Conservation (phyloP, 2,329 filamentous ascomycete species). For the Curvularia hawaiiensis region DNA sequence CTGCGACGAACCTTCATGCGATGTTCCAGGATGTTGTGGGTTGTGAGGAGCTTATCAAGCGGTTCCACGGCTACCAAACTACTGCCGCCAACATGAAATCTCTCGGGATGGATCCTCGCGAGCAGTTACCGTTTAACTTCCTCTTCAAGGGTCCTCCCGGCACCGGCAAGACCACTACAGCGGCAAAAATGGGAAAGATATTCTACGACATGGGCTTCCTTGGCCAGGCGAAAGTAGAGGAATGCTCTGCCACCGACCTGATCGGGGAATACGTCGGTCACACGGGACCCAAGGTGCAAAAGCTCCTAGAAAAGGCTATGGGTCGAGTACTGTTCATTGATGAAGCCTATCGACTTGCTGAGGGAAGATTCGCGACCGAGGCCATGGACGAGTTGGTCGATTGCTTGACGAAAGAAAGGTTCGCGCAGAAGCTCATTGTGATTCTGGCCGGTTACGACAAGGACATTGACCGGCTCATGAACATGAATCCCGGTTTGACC, state of each 20-base stretch:
- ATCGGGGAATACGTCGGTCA: slow-evolving; percentile 73
- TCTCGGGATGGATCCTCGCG: slow-evolving; percentile 60
- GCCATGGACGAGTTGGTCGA: slow-evolving; percentile 60
- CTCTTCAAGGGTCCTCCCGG: slow-evolving; percentile 68
- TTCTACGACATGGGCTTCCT: slow-evolving; percentile 78
- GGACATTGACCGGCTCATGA: slow-evolving; percentile 68
- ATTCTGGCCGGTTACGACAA: slow-evolving; percentile 69
- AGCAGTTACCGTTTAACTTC: slow-evolving; percentile 69
- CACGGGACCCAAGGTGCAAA: slow-evolving; percentile 68
- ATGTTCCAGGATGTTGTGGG: slow-evolving; percentile 67
- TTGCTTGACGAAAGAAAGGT: slow-evolving; percentile 60
- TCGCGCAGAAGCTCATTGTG: slow-evolving; percentile 64
- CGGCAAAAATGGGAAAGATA: slow-evolving; percentile 73
- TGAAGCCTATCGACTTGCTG: slow-evolving; percentile 70
- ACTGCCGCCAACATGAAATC: slow-evolving; percentile 58
- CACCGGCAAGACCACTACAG: slow-evolving; percentile 69
- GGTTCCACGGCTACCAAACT: slow-evolving; percentile 62
- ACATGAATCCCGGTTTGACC: slow-evolving; percentile 65
- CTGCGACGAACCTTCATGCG: slow-evolving; percentile 51
- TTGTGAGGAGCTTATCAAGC: slow-evolving; percentile 58
- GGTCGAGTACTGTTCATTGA: slow-evolving; percentile 74
- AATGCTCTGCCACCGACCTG: slow-evolving; percentile 71
- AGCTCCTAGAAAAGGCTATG: slow-evolving; percentile 64
- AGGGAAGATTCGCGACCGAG: slow-evolving; percentile 62
- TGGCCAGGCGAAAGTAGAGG: slow-evolving; percentile 62